phyloP scores from a whole-genome alignment of 176 grass and related monocot species.

The Hyparrhenia diplandra region DNA sequence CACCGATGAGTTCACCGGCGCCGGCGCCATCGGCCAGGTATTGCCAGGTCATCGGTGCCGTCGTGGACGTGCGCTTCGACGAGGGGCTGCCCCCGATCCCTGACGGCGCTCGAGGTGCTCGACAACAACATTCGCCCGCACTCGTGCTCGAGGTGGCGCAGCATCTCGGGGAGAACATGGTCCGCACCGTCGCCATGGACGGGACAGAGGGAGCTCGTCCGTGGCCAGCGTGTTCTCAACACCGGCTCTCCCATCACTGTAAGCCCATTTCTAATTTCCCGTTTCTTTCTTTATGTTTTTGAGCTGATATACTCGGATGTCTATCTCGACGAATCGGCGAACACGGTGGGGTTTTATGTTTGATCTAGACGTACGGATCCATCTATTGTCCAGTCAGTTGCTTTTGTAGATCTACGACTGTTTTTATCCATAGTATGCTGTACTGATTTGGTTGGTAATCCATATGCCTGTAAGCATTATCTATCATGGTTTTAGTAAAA shows the following conservation, averaged over 20 bases:
- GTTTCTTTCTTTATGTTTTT: not conserved
- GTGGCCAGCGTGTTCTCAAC: constrained; percentile 83
- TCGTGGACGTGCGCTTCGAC: too few species aligned
- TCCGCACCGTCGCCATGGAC: constrained; percentile 92
- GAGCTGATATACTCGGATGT: constrained; percentile 4
- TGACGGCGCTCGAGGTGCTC: constrained; percentile 65
- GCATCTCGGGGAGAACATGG: constrained; percentile 96
- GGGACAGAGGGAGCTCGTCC: constrained; percentile 79
- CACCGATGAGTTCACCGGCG: constrained; percentile 77
- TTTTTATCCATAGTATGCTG: not conserved
- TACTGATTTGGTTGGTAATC: not conserved
- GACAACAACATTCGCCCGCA: constrained; percentile 82
- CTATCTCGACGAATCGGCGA: not conserved
- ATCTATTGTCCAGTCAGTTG: not conserved
- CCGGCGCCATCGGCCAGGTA: constrained; percentile 18
- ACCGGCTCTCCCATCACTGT: constrained; percentile 93
- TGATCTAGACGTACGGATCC: constrained; percentile 7
- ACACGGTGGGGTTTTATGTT: not conserved
- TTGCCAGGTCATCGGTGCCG: too few species aligned
- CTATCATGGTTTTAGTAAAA: not conserved
- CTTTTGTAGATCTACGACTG: not conserved
- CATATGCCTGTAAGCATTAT: not conserved
- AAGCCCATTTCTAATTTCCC: constrained; percentile 11
- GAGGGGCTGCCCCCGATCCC: too few species aligned
- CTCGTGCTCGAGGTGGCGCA: constrained; percentile 95